Evolutionary conservation across 2,329 filamentous ascomycete genomes (phyloP), one percentile per base, ranked within the genome.

Genomic region (Rhinocladiella similis): DNA sequence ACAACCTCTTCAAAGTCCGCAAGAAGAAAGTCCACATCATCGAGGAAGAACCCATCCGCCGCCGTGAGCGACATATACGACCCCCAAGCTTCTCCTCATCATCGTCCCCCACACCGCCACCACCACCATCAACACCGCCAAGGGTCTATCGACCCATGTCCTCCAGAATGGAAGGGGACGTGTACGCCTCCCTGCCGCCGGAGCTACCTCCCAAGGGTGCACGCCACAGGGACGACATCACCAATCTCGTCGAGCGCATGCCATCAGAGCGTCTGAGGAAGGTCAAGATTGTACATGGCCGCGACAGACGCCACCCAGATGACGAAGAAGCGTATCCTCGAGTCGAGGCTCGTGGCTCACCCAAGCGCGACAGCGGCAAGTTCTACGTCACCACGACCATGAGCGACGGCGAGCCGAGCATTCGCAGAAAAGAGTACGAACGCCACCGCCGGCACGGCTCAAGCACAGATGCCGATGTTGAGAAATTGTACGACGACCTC

Each of bases 31-130:
- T 62, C 29, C 54, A 53, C 12, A 57, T 62, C 56, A 57, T 62
- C 48, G 59, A 62, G 46, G 59, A 62, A 46, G 43, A 43, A 16
- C 59, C 59, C n/a, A 54, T 63, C 50, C 55, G 56, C 29, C 55
- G 53, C 16, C 50, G 27, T 20, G 49, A 59, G 38, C 49, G 53
- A 38, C 47, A 25, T 43, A 53, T 46, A 33, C 53, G 49, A 29
- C 53, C 45, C 10, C 55, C 52, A 20, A 16, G n/a, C 16, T 41
- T 41, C 38, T 41, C 38, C 14, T 41, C 38, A 19, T 41, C 38
- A 20, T 35, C 20, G 12, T 38, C 50, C 19, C 41, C 50, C 46
- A 41, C 51, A 38, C 41, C 50, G 38, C 19, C 53, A 35, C 49
- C 60, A 12, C 41, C 57, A 39, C 51, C 56, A n/a, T 52, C 57